Evolutionary conservation across 495 filamentous ascomycete genomes (phyloP), one percentile per base, ranked within the genome.

Genomic region (Trichoderma orchidacearum): DNA sequence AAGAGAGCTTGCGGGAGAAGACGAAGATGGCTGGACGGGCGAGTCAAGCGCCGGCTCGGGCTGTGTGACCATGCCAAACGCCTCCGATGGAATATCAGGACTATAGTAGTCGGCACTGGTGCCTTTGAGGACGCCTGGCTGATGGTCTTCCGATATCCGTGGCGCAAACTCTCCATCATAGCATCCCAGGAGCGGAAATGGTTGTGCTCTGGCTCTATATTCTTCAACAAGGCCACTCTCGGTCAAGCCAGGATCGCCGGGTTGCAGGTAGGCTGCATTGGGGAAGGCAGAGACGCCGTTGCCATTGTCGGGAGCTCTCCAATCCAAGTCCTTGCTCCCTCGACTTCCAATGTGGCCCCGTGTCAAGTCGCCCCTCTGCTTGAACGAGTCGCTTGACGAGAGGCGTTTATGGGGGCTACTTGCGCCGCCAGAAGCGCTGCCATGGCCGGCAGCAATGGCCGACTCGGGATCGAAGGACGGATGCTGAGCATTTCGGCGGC

Each of bases 401-500:
- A 57, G 41, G 30, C 56, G 41, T 12, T 38, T 35, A n/a, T 30
- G 53, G 6, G 21, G n/a, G 23, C 13, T 38, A 18, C 36, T 30
- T 21, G 18, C 45, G 11, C 12, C 18, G 48, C 18, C 18, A 31
- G 25, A 23, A 52, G 45, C 13, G 41, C 9, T 30, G 56, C 45
- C 27, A 2, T 5, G 34, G 36, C 7, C 12, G 38, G 35, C 30
- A 25, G 53, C 32, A 27, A 30, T 5, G 21, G 6, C 56, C 12
- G n/a, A 41, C 17, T 30, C 56, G 18, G 32, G 61, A 62, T 72
- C 69, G 51, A 67, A 63, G 36, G 64, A 48, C 48, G 59, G 30
- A 56, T 53, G 57, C 54, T 59, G 59, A 57, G 23, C 58, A 60
- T 45, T 35, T 53, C 54, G 56, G 53, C 38, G 64, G 53, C 45